A percentile compares a stretch with the other conserved stretches of the same genome.
These are phyloP conservation scores for Geranium incanum DNA, from an alignment of 441 rosid genomes.

Conservation along the genomic window DNA sequence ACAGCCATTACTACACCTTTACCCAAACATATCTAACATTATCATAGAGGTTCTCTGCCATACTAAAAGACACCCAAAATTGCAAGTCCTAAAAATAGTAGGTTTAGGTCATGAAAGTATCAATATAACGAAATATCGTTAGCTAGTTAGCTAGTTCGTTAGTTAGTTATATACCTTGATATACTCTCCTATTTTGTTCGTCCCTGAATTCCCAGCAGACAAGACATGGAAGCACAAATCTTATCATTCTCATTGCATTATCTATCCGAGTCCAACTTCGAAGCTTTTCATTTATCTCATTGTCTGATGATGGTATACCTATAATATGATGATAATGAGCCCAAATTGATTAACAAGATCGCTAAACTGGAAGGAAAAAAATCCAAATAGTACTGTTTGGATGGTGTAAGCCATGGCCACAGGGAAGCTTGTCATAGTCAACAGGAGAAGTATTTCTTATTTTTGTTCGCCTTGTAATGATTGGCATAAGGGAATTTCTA, in stretches of 20 bases:
- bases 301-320: conserved; percentile 34
- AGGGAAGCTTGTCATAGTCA: neutral
- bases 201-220: conserved; percentile 30
- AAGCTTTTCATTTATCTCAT: conserved; percentile 27
- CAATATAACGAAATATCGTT: conserved; percentile 2
- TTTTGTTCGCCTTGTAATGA: neutral
- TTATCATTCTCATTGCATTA: conserved; percentile 28
- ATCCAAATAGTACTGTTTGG: conserved; percentile 13
- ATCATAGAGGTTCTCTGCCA: conserved; percentile 3
- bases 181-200: conserved; percentile 28
- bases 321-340: conserved; percentile 34
- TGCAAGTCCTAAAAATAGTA: conserved; percentile 9
- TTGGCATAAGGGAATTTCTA: neutral
- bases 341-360: conserved; percentile 30
- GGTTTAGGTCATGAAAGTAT: conserved; percentile 19
- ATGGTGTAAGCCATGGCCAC: conserved; percentile 6
- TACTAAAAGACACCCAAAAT: conserved; percentile 2
- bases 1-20: neutral
- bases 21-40: neutral
- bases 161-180: conserved; percentile 30
- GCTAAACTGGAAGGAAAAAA: conserved; percentile 15
- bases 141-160: conserved; percentile 15
- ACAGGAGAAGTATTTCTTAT: conserved; percentile 8
- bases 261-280: conserved; percentile 27
- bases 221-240: conserved; percentile 35